Evolutionary conservation across 176 grass and related monocot species (phyloP), one percentile per base, ranked within the genome.

Genomic region (Carex scoparia): DNA sequence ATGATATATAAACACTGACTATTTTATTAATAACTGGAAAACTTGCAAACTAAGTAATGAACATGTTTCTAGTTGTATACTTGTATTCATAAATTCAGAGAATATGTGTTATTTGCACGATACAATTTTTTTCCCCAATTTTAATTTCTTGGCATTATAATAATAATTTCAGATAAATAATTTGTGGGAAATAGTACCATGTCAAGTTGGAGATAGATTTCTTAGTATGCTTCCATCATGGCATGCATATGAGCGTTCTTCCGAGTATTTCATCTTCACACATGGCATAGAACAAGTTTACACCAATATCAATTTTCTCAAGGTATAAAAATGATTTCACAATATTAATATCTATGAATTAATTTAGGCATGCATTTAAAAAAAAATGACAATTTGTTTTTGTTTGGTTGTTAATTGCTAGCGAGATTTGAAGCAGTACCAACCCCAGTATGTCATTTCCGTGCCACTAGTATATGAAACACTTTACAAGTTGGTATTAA

Each of bases 211-310:
- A 89, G 95, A 98, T 78, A 93, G 89, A 65, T 98, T 98, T 74
- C 70, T 98, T 85, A 98, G 95, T 80, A 98, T 98, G 91, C 89
- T 98, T 87, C 95, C 95, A 85, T 82, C 93, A 67, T 98, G 95
- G 95, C 95, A 98, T 88, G 91, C 93, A 13, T 98, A 98, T 89
- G 95, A 98, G 23, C 92, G 95, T 82, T 76, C 95, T 28, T 35
- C 37, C n/a, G 95, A 98, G 78, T 98, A 98, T 88, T 98, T 98
- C 86, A 98, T 90, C 53, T 95, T 98, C 70, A 92, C 85, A 48
- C 49, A 90, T 62, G 95, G 95, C 56, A 85, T 98, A 40, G 86
- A 98, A 83, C 95, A 95, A 94, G 88, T 98, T 85, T 98, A 98
- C 88, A 98, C 95, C 18, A 95, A 88, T 69, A 83, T 98, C n/a